Conservation (phyloP, 257 asterid genomes). For the Penstemon eatonii region DNA sequence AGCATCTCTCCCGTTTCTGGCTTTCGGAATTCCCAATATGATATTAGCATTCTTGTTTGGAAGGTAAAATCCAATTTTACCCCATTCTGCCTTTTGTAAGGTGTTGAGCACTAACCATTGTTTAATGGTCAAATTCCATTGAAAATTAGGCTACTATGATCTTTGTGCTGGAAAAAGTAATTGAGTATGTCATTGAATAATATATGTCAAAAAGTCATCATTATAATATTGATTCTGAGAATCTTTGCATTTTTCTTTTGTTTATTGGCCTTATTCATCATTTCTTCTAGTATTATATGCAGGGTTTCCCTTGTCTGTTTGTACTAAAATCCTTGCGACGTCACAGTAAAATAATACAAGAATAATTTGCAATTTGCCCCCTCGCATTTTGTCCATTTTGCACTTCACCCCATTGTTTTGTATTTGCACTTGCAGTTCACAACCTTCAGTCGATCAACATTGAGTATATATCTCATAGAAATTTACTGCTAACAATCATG, state of each 20-base stretch:
- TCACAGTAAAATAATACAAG: background rate
- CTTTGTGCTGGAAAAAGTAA: conserved; percentile 24
- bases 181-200: conserved; percentile 23
- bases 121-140: conserved; percentile 11
- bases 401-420: too few species aligned
- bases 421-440: too few species aligned
- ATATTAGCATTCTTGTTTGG: conserved; percentile 83
- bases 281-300: conserved; percentile 21
- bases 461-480: too few species aligned
- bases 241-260: conserved; percentile 38
- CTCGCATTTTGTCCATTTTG: too few species aligned
- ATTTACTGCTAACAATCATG: too few species aligned
- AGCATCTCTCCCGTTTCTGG: conserved; percentile 90
- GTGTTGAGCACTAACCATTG: conserved; percentile 27
- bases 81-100: conserved; percentile 22
- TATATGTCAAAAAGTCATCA: conserved; percentile 23
- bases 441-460: too few species aligned
- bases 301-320: conserved; percentile 18
- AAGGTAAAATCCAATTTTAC: conserved; percentile 62
- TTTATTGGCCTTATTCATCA: conserved; percentile 20
- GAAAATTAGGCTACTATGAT: conserved; percentile 17
- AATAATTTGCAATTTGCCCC: background rate
- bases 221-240: conserved; percentile 37
- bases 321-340: conserved; percentile 19
- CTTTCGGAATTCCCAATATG: conserved; percentile 63